These are phyloP conservation scores for Beauveria sp. DNA, from an alignment of 2,329 filamentous ascomycete genomes.

Conservation along the genomic window DNA sequence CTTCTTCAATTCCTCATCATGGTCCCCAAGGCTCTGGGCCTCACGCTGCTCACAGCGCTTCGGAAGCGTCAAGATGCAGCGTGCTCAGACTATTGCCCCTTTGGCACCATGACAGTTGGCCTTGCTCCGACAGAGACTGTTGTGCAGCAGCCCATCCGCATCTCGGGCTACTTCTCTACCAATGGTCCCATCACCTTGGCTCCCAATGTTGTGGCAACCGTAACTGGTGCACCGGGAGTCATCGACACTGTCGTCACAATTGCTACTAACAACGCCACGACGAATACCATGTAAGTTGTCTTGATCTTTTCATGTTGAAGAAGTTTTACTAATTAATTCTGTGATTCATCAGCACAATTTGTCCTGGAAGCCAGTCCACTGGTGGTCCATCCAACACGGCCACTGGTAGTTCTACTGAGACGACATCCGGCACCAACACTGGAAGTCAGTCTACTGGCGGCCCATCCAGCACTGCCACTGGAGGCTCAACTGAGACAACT, in stretches of 20 bases:
- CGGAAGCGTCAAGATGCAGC: too few species aligned
- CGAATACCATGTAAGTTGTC: background rate
- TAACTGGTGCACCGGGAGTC: background rate
- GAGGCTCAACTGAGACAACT: too few species aligned
- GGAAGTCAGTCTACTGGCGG: too few species aligned
- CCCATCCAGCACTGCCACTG: too few species aligned
- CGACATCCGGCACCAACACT: too few species aligned
- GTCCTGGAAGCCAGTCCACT: background rate
- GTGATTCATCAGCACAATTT: background rate
- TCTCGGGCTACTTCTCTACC: background rate
- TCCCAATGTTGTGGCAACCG: background rate
- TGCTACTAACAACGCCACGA: background rate
- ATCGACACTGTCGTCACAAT: slow-evolving; percentile 5
- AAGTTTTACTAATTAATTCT: background rate
- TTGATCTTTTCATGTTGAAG: too few species aligned
- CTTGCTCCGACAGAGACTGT: background rate
- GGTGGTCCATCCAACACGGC: background rate
- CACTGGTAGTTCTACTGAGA: background rate
- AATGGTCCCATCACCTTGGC: background rate
- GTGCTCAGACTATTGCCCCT: too few species aligned
- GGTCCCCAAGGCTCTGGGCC: background rate
- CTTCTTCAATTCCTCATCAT: background rate
- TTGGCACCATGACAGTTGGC: background rate
- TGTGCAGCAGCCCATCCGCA: background rate
- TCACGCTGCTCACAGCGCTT: background rate